Evolutionary conservation across 2,329 filamentous ascomycete genomes (phyloP), one percentile per base, ranked within the genome.

Genomic region (Waltergamsia citrina): DNA sequence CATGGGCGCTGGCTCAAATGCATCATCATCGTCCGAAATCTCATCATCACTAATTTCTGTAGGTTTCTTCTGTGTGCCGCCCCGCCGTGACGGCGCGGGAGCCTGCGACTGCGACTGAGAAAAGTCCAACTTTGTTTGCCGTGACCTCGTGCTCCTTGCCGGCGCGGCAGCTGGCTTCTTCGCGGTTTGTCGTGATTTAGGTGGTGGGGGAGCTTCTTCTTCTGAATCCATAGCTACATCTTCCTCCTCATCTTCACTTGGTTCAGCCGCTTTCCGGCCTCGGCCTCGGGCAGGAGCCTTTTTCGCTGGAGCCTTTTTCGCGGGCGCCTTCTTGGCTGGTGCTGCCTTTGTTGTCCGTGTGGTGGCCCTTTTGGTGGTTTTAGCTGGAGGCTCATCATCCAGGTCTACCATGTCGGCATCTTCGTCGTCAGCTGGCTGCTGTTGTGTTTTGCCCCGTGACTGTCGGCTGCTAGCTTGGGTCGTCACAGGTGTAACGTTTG

Each of bases 21-120:
- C 56, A 51, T 76, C 71, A 28, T 77, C 36, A 20, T 38, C 72
- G 37, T 76, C 72, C 0, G 69, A 74, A 29, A 81, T 77, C 51
- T 78, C 75, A 47, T 81, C 76, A 38, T 78, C 74, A 40, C 75
- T 80, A 35, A 79, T 69, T 46, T 78, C 73, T 12, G 72, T 47
- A n/a, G 63, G 60, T 24, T 65, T 60, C 22, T 64, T 53, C 41
- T 69, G 63, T 20, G 62, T 59, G 7, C 56, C 51, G 4, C 59
- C 53, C 40, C 53, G 50, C 42, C 69, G 47, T 33, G 7, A 27
- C 29, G 16, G 29, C 28, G 59, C 23, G 16, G 24, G 32, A 8
- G 34, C 21, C 20, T 39, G 37, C 14, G 50, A 48, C 20, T 39
- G 37, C 14, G 50, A 48, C 32, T 59, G 58, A 11, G 62, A 52